Percentiles rank a stretch among this genome's conserved stretches.
phyloP scores from a whole-genome alignment of 306 rosid genomes.

The Rubus parviflorus region DNA sequence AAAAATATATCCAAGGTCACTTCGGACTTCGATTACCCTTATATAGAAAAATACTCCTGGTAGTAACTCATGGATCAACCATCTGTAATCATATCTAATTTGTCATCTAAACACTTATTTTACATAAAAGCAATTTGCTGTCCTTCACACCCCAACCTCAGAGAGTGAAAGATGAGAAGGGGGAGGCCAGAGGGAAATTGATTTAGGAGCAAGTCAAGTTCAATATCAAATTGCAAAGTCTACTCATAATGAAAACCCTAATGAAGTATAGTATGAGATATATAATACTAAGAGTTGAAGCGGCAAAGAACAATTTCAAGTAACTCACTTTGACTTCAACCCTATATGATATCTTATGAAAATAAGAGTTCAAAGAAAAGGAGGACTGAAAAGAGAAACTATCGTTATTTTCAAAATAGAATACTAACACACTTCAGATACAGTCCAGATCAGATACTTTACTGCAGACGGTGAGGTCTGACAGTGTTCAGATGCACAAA shows the following conservation, averaged over 20 bases:
- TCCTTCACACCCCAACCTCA: not conserved
- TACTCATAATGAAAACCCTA: not conserved
- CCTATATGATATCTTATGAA: no score
- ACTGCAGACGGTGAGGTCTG: not conserved
- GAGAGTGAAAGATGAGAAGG: not conserved
- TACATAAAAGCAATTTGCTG: not conserved
- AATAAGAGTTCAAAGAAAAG: not conserved
- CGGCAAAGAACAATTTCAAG: not conserved
- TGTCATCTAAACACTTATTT: constrained; percentile 1
- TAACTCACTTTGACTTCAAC: not conserved
- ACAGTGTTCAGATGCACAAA: not conserved
- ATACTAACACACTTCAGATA: not conserved
- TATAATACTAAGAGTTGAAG: not conserved
- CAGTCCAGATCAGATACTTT: not conserved
- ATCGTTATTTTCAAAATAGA: not conserved
- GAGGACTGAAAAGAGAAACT: not conserved
- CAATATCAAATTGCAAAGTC: not conserved
- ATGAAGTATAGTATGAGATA: not conserved
- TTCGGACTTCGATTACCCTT: not conserved
- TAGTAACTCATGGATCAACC: not conserved
- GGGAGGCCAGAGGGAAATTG: not conserved
- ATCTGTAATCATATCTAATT: not conserved
- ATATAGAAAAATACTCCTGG: no score
- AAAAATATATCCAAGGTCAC: not conserved
- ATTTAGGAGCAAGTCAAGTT: not conserved